A percentile compares a stretch with the other conserved stretches of the same genome.
phyloP scores from a whole-genome alignment of 768 basidiomycete species.

The Trametes punicea region DNA sequence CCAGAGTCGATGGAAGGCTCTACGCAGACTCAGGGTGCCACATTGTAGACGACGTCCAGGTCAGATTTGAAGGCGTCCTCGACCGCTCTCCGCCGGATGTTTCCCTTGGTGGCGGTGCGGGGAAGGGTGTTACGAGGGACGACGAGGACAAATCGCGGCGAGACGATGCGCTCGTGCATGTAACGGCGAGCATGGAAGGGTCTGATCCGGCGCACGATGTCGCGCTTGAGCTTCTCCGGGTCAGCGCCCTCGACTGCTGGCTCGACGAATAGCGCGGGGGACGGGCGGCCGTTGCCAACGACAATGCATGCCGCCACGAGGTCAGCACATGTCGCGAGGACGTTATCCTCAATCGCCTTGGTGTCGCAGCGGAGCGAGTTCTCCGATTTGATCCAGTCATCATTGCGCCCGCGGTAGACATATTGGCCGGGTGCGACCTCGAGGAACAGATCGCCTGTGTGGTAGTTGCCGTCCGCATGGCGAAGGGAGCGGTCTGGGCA shows the following conservation, averaged over 20 bases:
- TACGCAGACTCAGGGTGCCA: not conserved
- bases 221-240: slow-evolving; percentile 60
- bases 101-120: slow-evolving; percentile 77
- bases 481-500: slow-evolving; percentile 64
- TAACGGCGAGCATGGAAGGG: slow-evolving; percentile 74
- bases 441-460: slow-evolving; percentile 78
- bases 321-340: slow-evolving; percentile 56
- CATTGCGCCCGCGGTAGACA: slow-evolving; percentile 67
- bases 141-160: slow-evolving; percentile 62
- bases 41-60: slow-evolving; percentile 57
- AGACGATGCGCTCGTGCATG: slow-evolving; percentile 74
- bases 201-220: slow-evolving; percentile 71
- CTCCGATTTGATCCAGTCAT: slow-evolving; percentile 85
- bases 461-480: slow-evolving; percentile 64
- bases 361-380: slow-evolving; percentile 78
- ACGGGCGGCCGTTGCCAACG: slow-evolving; percentile 72
- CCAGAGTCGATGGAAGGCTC: not conserved
- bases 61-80: slow-evolving; percentile 59
- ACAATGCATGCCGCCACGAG: slow-evolving; percentile 73
- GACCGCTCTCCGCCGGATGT: slow-evolving; percentile 72
- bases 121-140: slow-evolving; percentile 64
- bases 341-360: slow-evolving; percentile 78
- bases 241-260: slow-evolving; percentile 48
- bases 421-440: slow-evolving; percentile 57
- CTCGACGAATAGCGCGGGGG: slow-evolving; percentile 75